Evolutionary conservation across 768 basidiomycete species (phyloP).

Genomic region (Sarcodon aspratus): DNA sequence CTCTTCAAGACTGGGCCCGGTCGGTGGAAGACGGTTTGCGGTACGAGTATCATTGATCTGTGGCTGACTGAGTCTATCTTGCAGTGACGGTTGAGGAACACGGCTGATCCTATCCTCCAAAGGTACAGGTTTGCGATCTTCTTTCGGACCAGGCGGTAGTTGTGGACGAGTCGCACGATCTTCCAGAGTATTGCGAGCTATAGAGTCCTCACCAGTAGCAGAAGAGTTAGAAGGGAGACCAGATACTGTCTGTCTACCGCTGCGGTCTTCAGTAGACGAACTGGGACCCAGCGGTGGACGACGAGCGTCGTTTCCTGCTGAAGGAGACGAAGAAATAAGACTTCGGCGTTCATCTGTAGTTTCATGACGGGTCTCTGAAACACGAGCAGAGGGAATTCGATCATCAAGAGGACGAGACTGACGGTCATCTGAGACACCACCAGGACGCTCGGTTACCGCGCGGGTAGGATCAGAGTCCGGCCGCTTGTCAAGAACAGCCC

Average conservation of each 20-base stretch:
- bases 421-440: not conserved
- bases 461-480: not conserved
- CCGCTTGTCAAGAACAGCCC: slow-evolving; percentile 1
- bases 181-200: slow-evolving; percentile 5
- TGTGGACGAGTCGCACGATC: slow-evolving; percentile 6
- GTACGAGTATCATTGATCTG: slow-evolving; percentile 1
- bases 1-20: slow-evolving; percentile 11
- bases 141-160: slow-evolving; percentile 6
- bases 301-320: slow-evolving; percentile 6
- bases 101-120: slow-evolving; percentile 15
- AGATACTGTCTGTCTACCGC: not conserved
- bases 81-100: slow-evolving; percentile 8
- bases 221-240: slow-evolving; percentile 9
- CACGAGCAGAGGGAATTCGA: slow-evolving; percentile 2
- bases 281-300: slow-evolving; percentile 7
- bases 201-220: slow-evolving; percentile 1
- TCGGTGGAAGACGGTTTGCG: slow-evolving; percentile 4
- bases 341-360: slow-evolving; percentile 6
- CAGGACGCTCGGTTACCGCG: not conserved
- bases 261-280: slow-evolving; percentile 4
- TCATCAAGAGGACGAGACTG: slow-evolving; percentile 3
- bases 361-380: not conserved
- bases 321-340: slow-evolving; percentile 2
- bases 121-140: slow-evolving; percentile 5
- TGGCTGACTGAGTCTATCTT: slow-evolving; percentile 13